A percentile compares a stretch with the other conserved stretches of the same genome.
Conservation (phyloP, 2,329 filamentous ascomycete genomes). For the Teratosphaeriaceae sp. region DNA sequence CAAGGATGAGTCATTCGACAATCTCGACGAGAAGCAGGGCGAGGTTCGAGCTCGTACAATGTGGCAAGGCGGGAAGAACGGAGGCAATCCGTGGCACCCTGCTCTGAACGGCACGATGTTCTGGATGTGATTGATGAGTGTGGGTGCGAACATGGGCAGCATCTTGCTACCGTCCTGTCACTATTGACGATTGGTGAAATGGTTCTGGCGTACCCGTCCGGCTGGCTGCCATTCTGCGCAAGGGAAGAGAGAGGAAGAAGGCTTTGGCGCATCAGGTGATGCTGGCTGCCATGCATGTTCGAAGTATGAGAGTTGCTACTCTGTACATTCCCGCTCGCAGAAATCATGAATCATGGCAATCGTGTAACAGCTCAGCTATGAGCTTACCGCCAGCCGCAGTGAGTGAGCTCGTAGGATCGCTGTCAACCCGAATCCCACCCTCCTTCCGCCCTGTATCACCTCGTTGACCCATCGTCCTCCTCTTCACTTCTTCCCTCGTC, state of each 20-base stretch:
- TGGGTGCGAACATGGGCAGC: not conserved
- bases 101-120: conserved; percentile 18
- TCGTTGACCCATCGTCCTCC: too few species aligned
- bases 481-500: too few species aligned
- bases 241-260: not conserved
- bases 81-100: conserved; percentile 15
- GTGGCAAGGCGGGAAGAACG: not conserved
- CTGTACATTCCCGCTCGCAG: not conserved
- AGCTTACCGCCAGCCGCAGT: not conserved
- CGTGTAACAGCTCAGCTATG: not conserved
- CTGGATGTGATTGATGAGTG: conserved; percentile 9
- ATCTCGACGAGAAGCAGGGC: not conserved
- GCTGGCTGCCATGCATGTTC: conserved; percentile 7
- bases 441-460: too few species aligned
- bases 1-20: not conserved
- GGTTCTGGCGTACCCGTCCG: conserved; percentile 7
- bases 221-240: conserved; percentile 4
- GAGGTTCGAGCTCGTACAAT: not conserved
- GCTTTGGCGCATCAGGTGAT: conserved; percentile 6
- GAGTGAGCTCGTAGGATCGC: not conserved
- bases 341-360: not conserved
- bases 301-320: not conserved
- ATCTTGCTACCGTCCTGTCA: conserved; percentile 1
- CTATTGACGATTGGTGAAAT: not conserved
- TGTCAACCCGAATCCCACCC: too few species aligned